Percentiles rank a stretch among this genome's conserved stretches.
These are phyloP conservation scores for Parasarocladium wereldwijsianum DNA, from an alignment of 2,329 filamentous ascomycete genomes.

Conservation along the genomic window DNA sequence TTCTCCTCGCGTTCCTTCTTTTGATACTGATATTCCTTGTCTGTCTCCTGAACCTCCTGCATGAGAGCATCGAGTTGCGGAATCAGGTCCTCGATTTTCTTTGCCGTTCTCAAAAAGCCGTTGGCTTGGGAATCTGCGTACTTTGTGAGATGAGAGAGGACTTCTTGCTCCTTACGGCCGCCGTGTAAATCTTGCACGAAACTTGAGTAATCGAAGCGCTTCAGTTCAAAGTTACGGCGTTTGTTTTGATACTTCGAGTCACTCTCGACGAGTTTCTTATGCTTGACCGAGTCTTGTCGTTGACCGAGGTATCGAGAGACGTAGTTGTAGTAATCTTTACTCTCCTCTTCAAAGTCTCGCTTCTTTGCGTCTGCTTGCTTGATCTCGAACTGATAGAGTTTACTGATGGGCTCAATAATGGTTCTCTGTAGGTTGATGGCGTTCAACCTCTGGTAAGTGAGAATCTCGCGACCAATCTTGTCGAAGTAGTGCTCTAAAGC, in stretches of 20 bases:
- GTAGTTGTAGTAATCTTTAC: slow-evolving; percentile 95
- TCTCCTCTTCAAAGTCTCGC: slow-evolving; percentile 96
- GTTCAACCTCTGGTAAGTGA: slow-evolving; percentile 76
- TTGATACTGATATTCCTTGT: slow-evolving; percentile 94
- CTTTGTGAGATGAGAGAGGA: slow-evolving; percentile 83
- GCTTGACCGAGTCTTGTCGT: slow-evolving; percentile 86
- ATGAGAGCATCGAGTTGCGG: slow-evolving; percentile 83
- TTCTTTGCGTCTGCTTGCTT: slow-evolving; percentile 96
- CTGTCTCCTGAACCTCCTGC: slow-evolving; percentile 77
- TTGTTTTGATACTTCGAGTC: slow-evolving; percentile 95
- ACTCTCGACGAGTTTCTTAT: slow-evolving; percentile 90
- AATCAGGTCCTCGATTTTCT: slow-evolving; percentile 73
- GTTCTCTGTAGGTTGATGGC: slow-evolving; percentile 73
- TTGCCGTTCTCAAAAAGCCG: slow-evolving; percentile 67
- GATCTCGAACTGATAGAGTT: slow-evolving; percentile 88
- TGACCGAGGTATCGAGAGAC: slow-evolving; percentile 93
- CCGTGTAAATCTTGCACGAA: slow-evolving; percentile 99
- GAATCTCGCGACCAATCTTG: slow-evolving; percentile 83
- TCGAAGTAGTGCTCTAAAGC: slow-evolving; percentile 97
- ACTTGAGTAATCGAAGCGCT: slow-evolving; percentile 95
- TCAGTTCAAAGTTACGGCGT: slow-evolving; percentile 86
- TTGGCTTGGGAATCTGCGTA: slow-evolving; percentile 85
- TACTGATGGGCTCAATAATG: slow-evolving; percentile 86
- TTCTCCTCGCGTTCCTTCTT: slow-evolving; percentile 94
- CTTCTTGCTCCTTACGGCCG: slow-evolving; percentile 95